Evolutionary conservation across 176 grass and related monocot genomes (phyloP).

Genomic region (Oryza nivara): DNA sequence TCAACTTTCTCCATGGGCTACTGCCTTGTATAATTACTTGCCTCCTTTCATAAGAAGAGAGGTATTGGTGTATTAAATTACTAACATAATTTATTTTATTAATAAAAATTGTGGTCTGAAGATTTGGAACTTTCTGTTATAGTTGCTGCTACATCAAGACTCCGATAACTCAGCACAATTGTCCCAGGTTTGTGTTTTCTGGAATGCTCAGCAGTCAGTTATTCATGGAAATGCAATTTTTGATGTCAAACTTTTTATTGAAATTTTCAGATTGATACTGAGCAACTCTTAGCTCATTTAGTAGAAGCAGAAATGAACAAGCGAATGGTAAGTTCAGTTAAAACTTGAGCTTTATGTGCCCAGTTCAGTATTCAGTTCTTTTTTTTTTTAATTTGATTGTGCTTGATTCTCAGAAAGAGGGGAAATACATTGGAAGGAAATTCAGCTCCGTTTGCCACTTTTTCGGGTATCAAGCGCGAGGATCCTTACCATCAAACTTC

Average conservation of each 20-base stretch:
- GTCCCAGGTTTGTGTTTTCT: constrained; percentile 55
- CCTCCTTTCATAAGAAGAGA: constrained; percentile 74
- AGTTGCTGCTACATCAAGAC: constrained; percentile 74
- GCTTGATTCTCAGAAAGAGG: constrained; percentile 54
- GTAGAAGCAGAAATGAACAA: constrained; percentile 69
- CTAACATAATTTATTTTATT: neutral
- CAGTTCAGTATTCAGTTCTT: neutral
- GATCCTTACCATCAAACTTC: constrained; percentile 71
- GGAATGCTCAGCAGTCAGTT: neutral
- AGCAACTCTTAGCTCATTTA: constrained; percentile 69
- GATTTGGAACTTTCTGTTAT: neutral
- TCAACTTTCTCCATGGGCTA: constrained; percentile 67
- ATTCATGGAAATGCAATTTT: neutral
- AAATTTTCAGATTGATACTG: constrained; percentile 66
- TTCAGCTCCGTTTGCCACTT: constrained; percentile 79
- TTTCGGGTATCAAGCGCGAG: constrained; percentile 72
- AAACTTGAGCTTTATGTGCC: neutral
- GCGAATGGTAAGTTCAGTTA: constrained; percentile 51
- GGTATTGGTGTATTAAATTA: constrained; percentile 35
- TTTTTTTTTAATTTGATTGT: neutral
- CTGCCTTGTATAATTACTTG: constrained; percentile 65
- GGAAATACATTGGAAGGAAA: constrained; percentile 67
- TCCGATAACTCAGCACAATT: constrained; percentile 77
- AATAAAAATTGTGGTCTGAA: constrained; percentile 5
- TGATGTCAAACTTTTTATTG: neutral